Conservation (phyloP, 1,284 basidiomycete genomes). For the Entoloma clypeatum region DNA sequence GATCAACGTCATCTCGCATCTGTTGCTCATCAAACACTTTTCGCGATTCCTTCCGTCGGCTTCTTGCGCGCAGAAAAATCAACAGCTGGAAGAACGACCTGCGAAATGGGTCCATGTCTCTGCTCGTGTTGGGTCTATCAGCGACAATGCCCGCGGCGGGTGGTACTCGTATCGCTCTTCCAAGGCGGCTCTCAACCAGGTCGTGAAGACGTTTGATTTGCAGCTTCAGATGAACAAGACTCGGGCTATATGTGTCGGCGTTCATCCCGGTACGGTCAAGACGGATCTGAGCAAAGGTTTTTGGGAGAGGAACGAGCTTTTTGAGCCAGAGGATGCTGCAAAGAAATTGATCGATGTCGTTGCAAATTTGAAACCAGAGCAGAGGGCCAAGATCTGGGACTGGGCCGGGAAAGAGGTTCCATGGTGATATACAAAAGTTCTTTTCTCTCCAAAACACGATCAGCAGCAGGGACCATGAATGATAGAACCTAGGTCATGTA, state of each 20-base stretch:
- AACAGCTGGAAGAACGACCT: slow-evolving; percentile 24
- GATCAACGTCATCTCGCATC: slow-evolving; percentile 57
- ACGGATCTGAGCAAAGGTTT: slow-evolving; percentile 54
- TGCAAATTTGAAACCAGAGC: slow-evolving; percentile 38
- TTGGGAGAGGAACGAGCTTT: slow-evolving; percentile 45
- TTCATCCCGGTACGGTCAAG: slow-evolving; percentile 62
- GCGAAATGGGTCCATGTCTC: slow-evolving; percentile 61
- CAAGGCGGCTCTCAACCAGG: slow-evolving; percentile 74
- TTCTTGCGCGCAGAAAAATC: slow-evolving; percentile 18
- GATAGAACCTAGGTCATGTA: too few species aligned
- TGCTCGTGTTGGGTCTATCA: slow-evolving; percentile 60
- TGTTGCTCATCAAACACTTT: slow-evolving; percentile 62
- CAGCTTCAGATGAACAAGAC: slow-evolving; percentile 53
- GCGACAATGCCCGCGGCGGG: slow-evolving; percentile 58
- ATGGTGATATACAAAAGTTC: slow-evolving; percentile 11
- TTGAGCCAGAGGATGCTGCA: slow-evolving; percentile 61
- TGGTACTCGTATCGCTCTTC: slow-evolving; percentile 77
- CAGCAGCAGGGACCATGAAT: background rate
- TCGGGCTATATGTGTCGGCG: slow-evolving; percentile 53
- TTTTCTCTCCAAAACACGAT: background rate
- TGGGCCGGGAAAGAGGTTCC: slow-evolving; percentile 58
- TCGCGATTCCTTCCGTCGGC: slow-evolving; percentile 51
- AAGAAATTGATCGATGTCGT: slow-evolving; percentile 56
- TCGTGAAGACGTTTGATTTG: slow-evolving; percentile 64
- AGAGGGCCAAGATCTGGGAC: slow-evolving; percentile 67